Base-by-base conservation (phyloP, 179 eudicot species). In the Gypsophila paniculata region DNA sequence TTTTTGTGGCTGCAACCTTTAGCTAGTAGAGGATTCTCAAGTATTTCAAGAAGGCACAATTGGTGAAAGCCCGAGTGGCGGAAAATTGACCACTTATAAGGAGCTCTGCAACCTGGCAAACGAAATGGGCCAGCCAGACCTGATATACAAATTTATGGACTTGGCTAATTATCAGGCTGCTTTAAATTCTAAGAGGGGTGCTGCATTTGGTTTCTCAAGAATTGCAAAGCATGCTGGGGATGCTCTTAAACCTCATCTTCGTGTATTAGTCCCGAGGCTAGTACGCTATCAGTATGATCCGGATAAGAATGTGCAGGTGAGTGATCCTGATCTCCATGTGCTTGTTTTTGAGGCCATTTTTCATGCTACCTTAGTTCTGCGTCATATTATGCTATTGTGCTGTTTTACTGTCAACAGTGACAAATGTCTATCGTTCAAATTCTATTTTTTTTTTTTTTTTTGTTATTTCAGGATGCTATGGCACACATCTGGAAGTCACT, bases 61-160 rank as follows among this genome's bases (percentile, higher is more conserved):
- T 61, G 97, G 98, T 78, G 93, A 86, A 82, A 88, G 84, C 80
- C 93, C 84, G 71, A 80, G 80, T 78, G 98, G 98, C 34, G 98
- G 96, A 67, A 93, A 93, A 74, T 85, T 93, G 73, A 83, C 89
- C 78, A 93, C 98, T 38, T 93, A 93, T 58, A 93, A 91, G 85
- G 98, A 93, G 86, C 90, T 93, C 15, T 93, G 98, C 82, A 89
- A 72, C 79, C 83, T 93, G 70, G 98, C 98, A 61, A 93, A 89
- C 69, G 98, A 93, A 83, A 93, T 93, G 97, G 98, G 98, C 51
- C 98, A 93, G 70, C 98, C 98, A 62, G 98, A 93, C 76, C 82
- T 93, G 46, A 88, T 93, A 44, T 93, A 93, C 73, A 93, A 93
- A 76, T 91, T 93, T 79, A 93, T 93, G 98, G 98, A 93, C 81